These are phyloP conservation scores for Groenewaldozyma salmanticensis DNA, from an alignment of 805 yeast genomes.

Conservation along the genomic window DNA sequence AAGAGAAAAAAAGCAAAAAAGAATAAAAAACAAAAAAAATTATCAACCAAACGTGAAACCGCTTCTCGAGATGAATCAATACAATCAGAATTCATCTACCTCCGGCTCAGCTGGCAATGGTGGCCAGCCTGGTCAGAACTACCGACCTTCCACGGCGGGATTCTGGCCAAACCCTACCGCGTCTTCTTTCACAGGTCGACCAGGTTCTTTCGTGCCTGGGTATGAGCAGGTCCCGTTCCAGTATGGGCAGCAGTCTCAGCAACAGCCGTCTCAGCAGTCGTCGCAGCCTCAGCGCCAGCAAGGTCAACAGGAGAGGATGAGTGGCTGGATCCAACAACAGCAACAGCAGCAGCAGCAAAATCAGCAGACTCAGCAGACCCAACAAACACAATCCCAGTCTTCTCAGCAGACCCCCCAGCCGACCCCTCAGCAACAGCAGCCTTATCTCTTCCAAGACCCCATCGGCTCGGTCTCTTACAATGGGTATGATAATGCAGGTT, in stretches of 20 bases:
- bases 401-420: conserved; percentile 3
- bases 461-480: neutral
- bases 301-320: conserved; percentile 6
- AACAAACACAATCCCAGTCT: conserved; percentile 4
- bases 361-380: conserved; percentile 4
- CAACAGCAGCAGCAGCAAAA: conserved; percentile 4
- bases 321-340: conserved; percentile 4
- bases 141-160: neutral
- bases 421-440: conserved; percentile 9
- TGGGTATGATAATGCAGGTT: neutral
- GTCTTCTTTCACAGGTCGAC: too few species aligned
- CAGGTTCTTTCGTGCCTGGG: too few species aligned
- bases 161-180: too few species aligned
- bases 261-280: conserved; percentile 8
- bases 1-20: too few species aligned
- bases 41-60: too few species aligned
- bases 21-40: too few species aligned
- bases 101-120: neutral
- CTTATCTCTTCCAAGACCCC: neutral
- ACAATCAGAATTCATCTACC: neutral
- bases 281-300: conserved; percentile 6
- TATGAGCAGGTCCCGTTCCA: neutral
- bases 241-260: conserved; percentile 5
- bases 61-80: neutral
- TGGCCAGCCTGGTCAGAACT: neutral